Evolutionary conservation across 371 early-diverging fungal species (phyloP), one percentile per base, ranked within the genome.

Genomic region (Mortierella sp.): DNA sequence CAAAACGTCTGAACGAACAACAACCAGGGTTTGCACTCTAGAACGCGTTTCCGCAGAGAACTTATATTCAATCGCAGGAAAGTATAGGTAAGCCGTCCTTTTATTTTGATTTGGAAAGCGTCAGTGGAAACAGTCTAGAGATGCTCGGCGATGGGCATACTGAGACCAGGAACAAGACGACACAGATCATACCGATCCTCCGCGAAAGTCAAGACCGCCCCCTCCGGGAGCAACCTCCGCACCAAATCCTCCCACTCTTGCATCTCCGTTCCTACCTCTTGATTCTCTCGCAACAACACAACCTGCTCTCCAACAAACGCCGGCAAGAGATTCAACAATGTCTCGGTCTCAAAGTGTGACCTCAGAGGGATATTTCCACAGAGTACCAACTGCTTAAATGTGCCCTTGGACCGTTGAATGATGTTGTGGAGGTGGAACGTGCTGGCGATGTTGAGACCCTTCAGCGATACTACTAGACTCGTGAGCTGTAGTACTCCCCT

Each of bases 251-350:
- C 27, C 56, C 56, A 56, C 56, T 56, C 56, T n/a, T 56, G 56
- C 56, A 27, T 56, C n/a, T n/a, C 10, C 56, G 56, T 56, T 27
- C 27, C 16, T n/a, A n/a, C 7, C n/a, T 11, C 27, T 3, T 27
- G 56, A 10, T 11, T 56, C 56, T 56, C n/a, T 4, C 27, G 14
- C 27, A 56, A n/a, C 27, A 56, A 56, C 27, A 56, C 56, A 11
- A 27, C 56, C n/a, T 56, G 27, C 56, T 56, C 56, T 24, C 56
- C 56, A 56, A 56, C n/a, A 56, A 56, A 56, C 56, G n/a, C 56
- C 3, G 27, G n/a, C 56, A 56, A 27, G 56, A 56, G n/a, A 56
- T 56, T 8, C n/a, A 56, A 56, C 56, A 56, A 27, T n/a, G 27
- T n/a, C 56, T n/a, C 27, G 56, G 56, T n/a, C 24, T 56, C 56